Percentiles rank a stretch among this genome's conserved stretches.
These are phyloP conservation scores for Leishmania arabica DNA, from an alignment of 208 protist genomes.

Conservation along the genomic window DNA sequence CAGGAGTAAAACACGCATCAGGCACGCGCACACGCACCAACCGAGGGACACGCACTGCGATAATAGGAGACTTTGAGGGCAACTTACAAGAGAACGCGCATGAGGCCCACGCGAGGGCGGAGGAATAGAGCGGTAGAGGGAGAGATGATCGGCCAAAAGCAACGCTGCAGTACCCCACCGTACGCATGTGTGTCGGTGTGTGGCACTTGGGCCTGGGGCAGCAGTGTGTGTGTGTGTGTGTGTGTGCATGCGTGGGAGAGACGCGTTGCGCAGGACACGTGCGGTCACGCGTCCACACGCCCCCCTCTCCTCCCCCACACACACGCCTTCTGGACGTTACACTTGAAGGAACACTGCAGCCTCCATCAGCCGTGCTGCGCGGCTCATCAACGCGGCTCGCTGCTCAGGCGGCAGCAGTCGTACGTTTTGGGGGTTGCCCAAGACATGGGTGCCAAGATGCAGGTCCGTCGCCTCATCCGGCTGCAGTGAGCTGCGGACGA, in stretches of 20 bases:
- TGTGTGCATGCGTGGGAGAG: background rate
- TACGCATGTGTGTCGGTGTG: background rate
- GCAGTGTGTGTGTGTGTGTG: background rate
- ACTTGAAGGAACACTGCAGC: slow-evolving; percentile 52
- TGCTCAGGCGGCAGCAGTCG: slow-evolving; percentile 11
- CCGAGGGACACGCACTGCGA: background rate
- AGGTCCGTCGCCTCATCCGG: slow-evolving; percentile 36
- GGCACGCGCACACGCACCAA: background rate
- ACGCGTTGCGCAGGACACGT: background rate
- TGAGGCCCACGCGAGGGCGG: background rate
- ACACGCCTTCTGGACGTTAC: slow-evolving; percentile 6
- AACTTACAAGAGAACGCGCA: background rate
- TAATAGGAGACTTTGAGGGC: background rate
- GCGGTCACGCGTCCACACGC: background rate
- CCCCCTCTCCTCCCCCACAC: background rate
- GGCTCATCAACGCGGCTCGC: slow-evolving; percentile 12
- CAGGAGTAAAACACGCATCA: background rate
- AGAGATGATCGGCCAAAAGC: background rate
- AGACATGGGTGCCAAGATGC: slow-evolving; percentile 24
- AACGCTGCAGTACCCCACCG: background rate
- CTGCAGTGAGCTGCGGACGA: slow-evolving; percentile 32
- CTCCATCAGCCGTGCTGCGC: slow-evolving; percentile 40
- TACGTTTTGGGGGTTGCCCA: slow-evolving; percentile 32
- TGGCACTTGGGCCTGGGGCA: background rate
- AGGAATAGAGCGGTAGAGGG: background rate